Conservation (phyloP, 805 yeast genomes). For the Novakomyces olei region DNA sequence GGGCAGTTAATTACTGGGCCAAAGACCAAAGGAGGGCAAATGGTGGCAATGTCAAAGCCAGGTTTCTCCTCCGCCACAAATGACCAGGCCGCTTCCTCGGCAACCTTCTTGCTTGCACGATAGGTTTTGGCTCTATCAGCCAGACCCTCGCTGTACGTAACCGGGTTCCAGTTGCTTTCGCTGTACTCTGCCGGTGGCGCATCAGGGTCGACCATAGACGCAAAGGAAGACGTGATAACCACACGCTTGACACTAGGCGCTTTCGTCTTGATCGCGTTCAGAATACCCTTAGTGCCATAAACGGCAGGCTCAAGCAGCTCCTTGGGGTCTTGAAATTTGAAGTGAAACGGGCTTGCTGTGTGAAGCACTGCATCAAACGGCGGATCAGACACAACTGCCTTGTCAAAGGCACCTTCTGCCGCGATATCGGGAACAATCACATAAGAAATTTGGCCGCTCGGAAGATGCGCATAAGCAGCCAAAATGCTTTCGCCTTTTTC, state of each 20-base stretch:
- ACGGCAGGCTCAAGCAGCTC: slow-evolving; percentile 25
- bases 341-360: slow-evolving; percentile 20
- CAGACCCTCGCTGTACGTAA: slow-evolving; percentile 14
- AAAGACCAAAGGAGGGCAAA: slow-evolving; percentile 15
- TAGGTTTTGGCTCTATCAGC: too few relatives aligned
- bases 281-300: slow-evolving; percentile 23
- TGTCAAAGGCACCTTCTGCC: slow-evolving; percentile 23
- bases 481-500: background rate
- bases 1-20: slow-evolving; percentile 15
- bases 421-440: slow-evolving; percentile 14
- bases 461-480: background rate
- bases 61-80: slow-evolving; percentile 20
- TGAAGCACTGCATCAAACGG: slow-evolving; percentile 18
- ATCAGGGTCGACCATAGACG: slow-evolving; percentile 19
- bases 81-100: slow-evolving; percentile 37
- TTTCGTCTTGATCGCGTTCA: slow-evolving; percentile 18
- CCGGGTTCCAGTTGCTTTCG: slow-evolving; percentile 19
- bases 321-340: slow-evolving; percentile 16
- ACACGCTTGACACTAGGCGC: slow-evolving; percentile 22
- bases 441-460: background rate
- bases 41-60: slow-evolving; percentile 12
- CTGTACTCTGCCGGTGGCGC: slow-evolving; percentile 9
- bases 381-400: slow-evolving; percentile 9
- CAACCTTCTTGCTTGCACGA: slow-evolving; percentile 28
- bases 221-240: slow-evolving; percentile 30